A percentile compares a stretch with the other conserved stretches of the same genome.
These are phyloP conservation scores for Aspergillus haitiensis DNA, from an alignment of 495 filamentous ascomycete genomes.

Conservation along the genomic window DNA sequence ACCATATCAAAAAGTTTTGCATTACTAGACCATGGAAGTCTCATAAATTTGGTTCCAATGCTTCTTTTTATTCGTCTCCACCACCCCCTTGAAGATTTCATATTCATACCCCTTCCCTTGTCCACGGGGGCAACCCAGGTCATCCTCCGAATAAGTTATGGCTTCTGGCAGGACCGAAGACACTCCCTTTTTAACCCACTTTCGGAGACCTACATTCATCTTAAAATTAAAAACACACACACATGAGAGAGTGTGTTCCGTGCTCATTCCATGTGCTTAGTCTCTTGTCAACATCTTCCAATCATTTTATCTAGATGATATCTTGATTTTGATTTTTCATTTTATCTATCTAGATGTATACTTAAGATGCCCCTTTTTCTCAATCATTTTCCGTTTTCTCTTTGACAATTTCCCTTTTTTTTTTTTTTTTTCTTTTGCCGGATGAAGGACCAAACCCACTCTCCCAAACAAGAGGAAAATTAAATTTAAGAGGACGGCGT, in stretches of 20 bases:
- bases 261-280: too few relatives aligned
- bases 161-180: constrained; percentile 4
- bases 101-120: neutral
- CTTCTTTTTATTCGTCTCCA: neutral
- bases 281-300: neutral
- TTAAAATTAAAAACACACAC: too few relatives aligned
- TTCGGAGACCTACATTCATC: neutral
- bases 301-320: neutral
- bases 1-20: neutral
- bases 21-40: neutral
- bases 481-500: constrained; percentile 13
- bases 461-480: neutral
- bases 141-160: neutral
- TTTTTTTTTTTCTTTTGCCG: constrained; percentile 1
- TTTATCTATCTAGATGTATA: constrained; percentile 13
- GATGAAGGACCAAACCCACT: neutral
- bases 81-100: neutral
- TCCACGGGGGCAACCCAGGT: neutral
- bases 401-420: neutral
- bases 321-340: neutral
- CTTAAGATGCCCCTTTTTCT: constrained; percentile 6
- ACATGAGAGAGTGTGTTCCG: too few relatives aligned
- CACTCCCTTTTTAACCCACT: neutral
- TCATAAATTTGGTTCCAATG: too few relatives aligned
- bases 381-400: constrained; percentile 5